Conservation (phyloP, 495 filamentous ascomycete genomes). For the Neurospora pannonica region DNA sequence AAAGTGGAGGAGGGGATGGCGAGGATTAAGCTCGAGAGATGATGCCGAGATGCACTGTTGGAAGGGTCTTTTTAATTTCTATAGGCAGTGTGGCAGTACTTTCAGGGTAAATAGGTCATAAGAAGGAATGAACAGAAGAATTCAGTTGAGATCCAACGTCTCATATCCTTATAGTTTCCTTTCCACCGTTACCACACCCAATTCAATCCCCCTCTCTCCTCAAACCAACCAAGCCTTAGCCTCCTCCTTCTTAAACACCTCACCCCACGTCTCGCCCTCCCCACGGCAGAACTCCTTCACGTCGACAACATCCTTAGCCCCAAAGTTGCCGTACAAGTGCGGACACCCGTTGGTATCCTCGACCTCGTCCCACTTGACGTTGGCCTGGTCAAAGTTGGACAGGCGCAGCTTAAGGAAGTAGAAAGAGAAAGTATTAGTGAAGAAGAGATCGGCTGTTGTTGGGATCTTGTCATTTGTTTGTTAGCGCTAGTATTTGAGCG, state of each 20-base stretch:
- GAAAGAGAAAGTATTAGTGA: slow-evolving; percentile 21
- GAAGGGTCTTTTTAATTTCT: background rate
- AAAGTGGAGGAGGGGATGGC: background rate
- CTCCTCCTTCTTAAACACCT: slow-evolving; percentile 17
- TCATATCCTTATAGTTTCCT: too few species aligned
- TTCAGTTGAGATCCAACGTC: background rate
- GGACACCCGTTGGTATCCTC: slow-evolving; percentile 29
- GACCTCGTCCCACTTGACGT: slow-evolving; percentile 35
- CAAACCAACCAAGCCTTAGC: slow-evolving; percentile 14
- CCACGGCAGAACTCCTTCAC: slow-evolving; percentile 20
- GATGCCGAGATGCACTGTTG: background rate
- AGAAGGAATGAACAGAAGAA: background rate
- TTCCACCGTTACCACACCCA: too few species aligned
- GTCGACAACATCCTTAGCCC: slow-evolving; percentile 27
- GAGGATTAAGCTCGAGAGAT: background rate
- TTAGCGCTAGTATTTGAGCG: too few species aligned
- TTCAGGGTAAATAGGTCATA: background rate
- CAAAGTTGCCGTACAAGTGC: slow-evolving; percentile 41
- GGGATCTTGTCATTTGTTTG: slow-evolving; percentile 26
- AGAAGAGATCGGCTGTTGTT: slow-evolving; percentile 41
- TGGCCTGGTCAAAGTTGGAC: slow-evolving; percentile 10
- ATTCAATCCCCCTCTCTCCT: too few species aligned
- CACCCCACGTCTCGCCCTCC: slow-evolving; percentile 28
- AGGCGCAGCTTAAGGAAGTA: slow-evolving; percentile 35
- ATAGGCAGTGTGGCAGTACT: background rate